phyloP scores from a whole-genome alignment of 768 basidiomycete species.

The Boletus barrowsii region DNA sequence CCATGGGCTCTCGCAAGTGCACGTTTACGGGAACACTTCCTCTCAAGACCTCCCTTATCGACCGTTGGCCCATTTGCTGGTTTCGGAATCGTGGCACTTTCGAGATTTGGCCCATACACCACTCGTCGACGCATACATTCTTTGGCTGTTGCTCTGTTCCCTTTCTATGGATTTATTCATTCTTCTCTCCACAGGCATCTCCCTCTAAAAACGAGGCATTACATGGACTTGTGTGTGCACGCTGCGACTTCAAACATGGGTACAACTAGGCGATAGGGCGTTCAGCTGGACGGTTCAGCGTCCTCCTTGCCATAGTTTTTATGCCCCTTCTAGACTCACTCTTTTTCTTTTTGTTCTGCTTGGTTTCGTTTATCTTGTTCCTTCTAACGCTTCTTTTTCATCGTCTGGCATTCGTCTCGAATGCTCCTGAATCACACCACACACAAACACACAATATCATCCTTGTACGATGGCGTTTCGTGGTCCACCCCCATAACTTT shows the following conservation, averaged over 20 bases:
- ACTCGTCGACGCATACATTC: constrained; percentile 10
- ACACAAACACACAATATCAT: constrained; percentile 1
- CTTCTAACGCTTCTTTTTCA: constrained; percentile 1
- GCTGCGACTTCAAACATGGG: constrained; percentile 10
- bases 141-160: constrained; percentile 13
- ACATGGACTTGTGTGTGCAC: constrained; percentile 17
- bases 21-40: neutral
- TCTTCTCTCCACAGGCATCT: constrained; percentile 30
- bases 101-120: constrained; percentile 1
- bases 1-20: constrained; percentile 1
- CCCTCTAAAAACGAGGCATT: constrained; percentile 16
- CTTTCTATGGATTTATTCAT: constrained; percentile 33
- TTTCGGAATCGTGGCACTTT: constrained; percentile 5
- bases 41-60: neutral
- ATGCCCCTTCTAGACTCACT: constrained; percentile 5
- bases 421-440: neutral
- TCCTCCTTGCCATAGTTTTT: neutral
- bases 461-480: constrained; percentile 20
- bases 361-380: constrained; percentile 17
- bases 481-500: neutral
- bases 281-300: neutral
- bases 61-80: neutral
- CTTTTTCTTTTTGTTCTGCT: constrained; percentile 11
- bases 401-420: neutral
- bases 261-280: constrained; percentile 8